Percentiles rank a stretch among this genome's conserved stretches.
These are phyloP conservation scores for Urtica urens DNA, from an alignment of 306 rosid genomes.

Conservation along the genomic window DNA sequence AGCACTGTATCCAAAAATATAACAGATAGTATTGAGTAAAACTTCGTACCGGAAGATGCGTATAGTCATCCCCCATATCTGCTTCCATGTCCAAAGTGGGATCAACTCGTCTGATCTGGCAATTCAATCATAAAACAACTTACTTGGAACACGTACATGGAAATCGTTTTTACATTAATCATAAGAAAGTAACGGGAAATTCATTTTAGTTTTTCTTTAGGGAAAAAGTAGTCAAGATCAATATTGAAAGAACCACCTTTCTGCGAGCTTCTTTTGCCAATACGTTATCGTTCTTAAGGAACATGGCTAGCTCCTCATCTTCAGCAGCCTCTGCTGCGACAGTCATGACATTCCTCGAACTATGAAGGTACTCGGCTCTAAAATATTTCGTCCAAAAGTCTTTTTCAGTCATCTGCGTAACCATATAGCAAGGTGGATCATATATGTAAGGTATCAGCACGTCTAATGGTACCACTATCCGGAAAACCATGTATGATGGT, in stretches of 20 bases:
- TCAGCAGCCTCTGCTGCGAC: conserved; percentile 99
- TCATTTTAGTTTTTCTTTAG: too few species aligned
- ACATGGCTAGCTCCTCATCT: conserved; percentile 92
- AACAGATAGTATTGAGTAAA: conserved; percentile 24
- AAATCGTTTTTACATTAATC: too few species aligned
- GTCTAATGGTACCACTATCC: conserved; percentile 3
- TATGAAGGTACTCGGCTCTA: conserved; percentile 85
- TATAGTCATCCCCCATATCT: conserved; percentile 92
- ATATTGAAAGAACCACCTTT: conserved; percentile 44
- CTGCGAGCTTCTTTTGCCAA: conserved; percentile 69
- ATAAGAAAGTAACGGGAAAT: conserved; percentile 6
- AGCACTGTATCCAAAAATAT: conserved; percentile 8
- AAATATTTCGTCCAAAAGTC: conserved; percentile 95
- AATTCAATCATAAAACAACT: too few species aligned
- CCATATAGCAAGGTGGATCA: too few species aligned
- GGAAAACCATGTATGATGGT: too few species aligned
- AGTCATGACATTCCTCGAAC: conserved; percentile 63
- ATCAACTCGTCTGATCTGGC: conserved; percentile 78
- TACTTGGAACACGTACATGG: too few species aligned
- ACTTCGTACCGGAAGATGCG: conserved; percentile 84
- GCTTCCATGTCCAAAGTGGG: conserved; percentile 99
- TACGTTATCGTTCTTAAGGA: conserved; percentile 78
- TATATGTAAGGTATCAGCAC: conserved; percentile 3
- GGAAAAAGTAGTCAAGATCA: too few species aligned
- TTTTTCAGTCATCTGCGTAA: conserved; percentile 72